Evolutionary conservation across 2,329 filamentous ascomycete genomes (phyloP).

Genomic region (Hawksworthiomyces lignivorus): DNA sequence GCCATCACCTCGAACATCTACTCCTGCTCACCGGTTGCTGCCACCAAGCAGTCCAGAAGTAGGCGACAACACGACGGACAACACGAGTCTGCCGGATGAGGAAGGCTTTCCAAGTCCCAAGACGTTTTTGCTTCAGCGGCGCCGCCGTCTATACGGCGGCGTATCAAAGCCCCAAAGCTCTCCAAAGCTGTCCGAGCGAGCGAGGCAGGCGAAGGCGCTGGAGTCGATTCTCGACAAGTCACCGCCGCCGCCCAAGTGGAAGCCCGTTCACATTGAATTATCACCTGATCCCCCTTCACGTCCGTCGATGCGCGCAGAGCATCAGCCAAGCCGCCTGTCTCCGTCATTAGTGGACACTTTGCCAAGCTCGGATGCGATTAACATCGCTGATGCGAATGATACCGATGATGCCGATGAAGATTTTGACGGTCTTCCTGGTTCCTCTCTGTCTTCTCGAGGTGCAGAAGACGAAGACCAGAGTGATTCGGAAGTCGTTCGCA

Average conservation of each 20-base stretch:
- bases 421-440: not conserved
- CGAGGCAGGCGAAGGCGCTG: conserved; percentile 18
- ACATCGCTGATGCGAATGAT: not conserved
- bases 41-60: conserved; percentile 22
- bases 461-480: conserved; percentile 23
- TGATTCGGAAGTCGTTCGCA: conserved; percentile 33
- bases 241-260: conserved; percentile 4
- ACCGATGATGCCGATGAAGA: conserved; percentile 7
- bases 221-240: not conserved
- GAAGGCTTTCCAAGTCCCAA: conserved; percentile 22
- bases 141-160: conserved; percentile 9
- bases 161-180: conserved; percentile 18
- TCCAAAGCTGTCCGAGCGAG: conserved; percentile 14
- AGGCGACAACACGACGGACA: conserved; percentile 22
- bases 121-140: conserved; percentile 15
- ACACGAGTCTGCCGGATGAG: conserved; percentile 23
- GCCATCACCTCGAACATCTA: conserved; percentile 22
- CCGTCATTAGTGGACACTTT: too few relatives aligned
- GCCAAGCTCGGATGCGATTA: too few relatives aligned
- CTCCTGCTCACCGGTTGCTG: conserved; percentile 15
- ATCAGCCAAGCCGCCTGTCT: too few relatives aligned
- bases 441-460: too few relatives aligned
- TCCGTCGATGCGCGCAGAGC: too few relatives aligned
- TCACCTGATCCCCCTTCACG: conserved; percentile 9
- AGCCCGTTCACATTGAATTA: conserved; percentile 9